Conservation (phyloP, 805 yeast species). For the Cyberlindnera suaveolens region DNA sequence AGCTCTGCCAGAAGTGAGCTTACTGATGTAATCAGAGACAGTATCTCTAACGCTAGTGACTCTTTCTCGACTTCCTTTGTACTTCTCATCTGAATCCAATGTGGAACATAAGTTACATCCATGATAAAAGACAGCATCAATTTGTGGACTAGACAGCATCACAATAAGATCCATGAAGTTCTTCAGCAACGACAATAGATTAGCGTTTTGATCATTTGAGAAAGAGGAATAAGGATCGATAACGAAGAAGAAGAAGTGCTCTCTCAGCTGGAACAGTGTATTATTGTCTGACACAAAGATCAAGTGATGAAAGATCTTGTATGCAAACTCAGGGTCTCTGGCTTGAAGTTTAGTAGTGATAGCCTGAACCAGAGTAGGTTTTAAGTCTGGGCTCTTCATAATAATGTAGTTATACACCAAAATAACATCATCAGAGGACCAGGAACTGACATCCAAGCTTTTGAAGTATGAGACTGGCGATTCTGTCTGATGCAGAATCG, state of each 20-base stretch:
- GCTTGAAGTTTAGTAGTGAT: conserved; percentile 1
- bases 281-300: not conserved
- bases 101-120: conserved; percentile 4
- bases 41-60: not conserved
- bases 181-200: conserved; percentile 1
- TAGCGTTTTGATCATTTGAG: not conserved
- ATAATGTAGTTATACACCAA: not conserved
- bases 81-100: not conserved
- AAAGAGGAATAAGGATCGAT: conserved; percentile 8
- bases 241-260: conserved; percentile 10
- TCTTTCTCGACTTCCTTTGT: not conserved
- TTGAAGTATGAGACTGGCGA: not conserved
- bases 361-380: not conserved
- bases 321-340: conserved; percentile 4
- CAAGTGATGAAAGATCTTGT: conserved; percentile 1
- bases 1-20: not conserved
- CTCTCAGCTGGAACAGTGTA: conserved; percentile 3
- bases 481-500: conserved; percentile 4
- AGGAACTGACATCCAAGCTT: not conserved
- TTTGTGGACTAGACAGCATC: not conserved
- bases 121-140: conserved; percentile 3
- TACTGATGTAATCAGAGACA: not conserved
- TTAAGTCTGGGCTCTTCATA: not conserved
- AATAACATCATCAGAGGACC: not conserved
- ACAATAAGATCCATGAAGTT: not conserved